Evolutionary conservation across 176 grass and related monocot genomes (phyloP).

Genomic region (Oryza australiensis): DNA sequence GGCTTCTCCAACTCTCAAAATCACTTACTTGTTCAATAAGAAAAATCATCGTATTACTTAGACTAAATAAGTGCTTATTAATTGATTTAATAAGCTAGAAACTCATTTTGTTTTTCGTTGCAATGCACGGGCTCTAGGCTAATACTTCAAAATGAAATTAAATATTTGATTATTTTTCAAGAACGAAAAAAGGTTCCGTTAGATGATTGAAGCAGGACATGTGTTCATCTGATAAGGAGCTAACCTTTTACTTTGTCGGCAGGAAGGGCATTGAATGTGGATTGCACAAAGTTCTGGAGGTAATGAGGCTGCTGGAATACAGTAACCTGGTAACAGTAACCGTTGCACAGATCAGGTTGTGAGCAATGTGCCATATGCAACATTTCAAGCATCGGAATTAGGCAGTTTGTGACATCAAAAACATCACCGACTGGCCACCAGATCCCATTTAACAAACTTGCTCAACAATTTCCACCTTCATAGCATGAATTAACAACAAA

Average conservation of each 20-base stretch:
- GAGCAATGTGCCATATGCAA: not conserved
- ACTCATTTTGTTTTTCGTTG: too few species aligned
- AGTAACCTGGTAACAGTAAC: slow-evolving; percentile 68
- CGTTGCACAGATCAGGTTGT: not conserved
- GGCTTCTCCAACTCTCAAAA: too few species aligned
- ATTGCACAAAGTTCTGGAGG: slow-evolving; percentile 94
- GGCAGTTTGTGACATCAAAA: not conserved
- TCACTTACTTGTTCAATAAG: too few species aligned
- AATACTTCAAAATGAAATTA: not conserved
- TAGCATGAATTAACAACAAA: not conserved
- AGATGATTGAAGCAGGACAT: not conserved
- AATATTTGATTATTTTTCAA: slow-evolving; percentile 4
- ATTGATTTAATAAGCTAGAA: too few species aligned
- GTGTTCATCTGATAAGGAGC: slow-evolving; percentile 34
- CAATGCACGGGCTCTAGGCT: too few species aligned
- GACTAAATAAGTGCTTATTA: too few species aligned
- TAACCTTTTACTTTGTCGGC: slow-evolving; percentile 86
- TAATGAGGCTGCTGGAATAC: slow-evolving; percentile 93
- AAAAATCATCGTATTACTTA: too few species aligned
- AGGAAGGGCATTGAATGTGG: slow-evolving; percentile 93
- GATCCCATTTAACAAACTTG: not conserved
- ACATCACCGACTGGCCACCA: not conserved
- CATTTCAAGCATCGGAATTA: not conserved
- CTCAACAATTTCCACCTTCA: not conserved
- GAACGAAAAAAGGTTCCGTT: not conserved